Conservation (phyloP, 1,139 yeast species). For the Scheffersomyces titani region DNA sequence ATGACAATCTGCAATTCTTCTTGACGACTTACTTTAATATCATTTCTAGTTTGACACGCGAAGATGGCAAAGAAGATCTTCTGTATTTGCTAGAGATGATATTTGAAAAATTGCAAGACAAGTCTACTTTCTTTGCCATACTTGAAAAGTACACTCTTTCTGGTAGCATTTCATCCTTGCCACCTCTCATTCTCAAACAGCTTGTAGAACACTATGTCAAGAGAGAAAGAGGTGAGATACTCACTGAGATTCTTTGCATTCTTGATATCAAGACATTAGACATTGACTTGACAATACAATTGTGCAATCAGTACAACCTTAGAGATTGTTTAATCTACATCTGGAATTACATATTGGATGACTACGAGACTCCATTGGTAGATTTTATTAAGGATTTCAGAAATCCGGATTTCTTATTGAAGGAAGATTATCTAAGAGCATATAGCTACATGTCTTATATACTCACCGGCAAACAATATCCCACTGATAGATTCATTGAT, state of each 20-base stretch:
- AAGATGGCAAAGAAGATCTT: slow-evolving; percentile 15
- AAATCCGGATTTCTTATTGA: slow-evolving; percentile 1
- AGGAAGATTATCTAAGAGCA: slow-evolving; percentile 34
- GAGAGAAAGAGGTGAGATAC: slow-evolving; percentile 40
- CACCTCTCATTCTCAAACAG: slow-evolving; percentile 63
- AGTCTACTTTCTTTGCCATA: slow-evolving; percentile 45
- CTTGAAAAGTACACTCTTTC: slow-evolving; percentile 54
- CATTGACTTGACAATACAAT: slow-evolving; percentile 64
- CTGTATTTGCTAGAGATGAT: slow-evolving; percentile 51
- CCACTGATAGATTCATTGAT: slow-evolving; percentile 57
- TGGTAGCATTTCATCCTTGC: slow-evolving; percentile 46
- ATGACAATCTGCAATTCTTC: slow-evolving; percentile 10
- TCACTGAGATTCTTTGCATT: slow-evolving; percentile 68
- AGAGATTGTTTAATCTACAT: slow-evolving; percentile 65
- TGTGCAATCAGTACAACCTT: slow-evolving; percentile 57
- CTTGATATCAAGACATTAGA: slow-evolving; percentile 69
- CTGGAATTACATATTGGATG: slow-evolving; percentile 65
- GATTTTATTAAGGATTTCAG: slow-evolving; percentile 47
- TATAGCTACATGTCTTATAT: slow-evolving; percentile 66
- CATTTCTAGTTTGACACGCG: slow-evolving; percentile 19
- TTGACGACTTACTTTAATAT: slow-evolving; percentile 25
- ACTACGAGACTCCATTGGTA: slow-evolving; percentile 66
- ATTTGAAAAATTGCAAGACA: slow-evolving; percentile 46
- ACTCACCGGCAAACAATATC: slow-evolving; percentile 78
- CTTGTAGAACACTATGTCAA: slow-evolving; percentile 55